phyloP scores from a whole-genome alignment of 2,329 filamentous ascomycete species.

The Rasamsonia emersonii region DNA sequence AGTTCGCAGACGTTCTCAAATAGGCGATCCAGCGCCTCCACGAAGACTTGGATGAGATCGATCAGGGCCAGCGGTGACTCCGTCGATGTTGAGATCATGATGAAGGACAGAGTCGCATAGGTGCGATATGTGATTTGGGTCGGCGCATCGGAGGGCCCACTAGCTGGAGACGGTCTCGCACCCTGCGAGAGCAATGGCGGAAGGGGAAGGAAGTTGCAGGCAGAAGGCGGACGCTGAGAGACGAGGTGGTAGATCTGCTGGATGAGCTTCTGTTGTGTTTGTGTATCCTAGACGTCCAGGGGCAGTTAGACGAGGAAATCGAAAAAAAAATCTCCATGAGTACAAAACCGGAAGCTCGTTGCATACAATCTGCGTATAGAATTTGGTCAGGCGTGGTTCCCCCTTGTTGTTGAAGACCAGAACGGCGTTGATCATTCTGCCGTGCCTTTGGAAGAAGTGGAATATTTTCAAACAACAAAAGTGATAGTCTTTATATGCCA shows the following conservation, averaged over 20 bases:
- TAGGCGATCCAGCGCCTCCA: slow-evolving; percentile 85
- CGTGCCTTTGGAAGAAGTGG: background rate
- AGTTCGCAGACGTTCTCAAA: slow-evolving; percentile 99
- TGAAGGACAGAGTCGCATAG: slow-evolving; percentile 98
- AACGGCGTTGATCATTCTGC: slow-evolving; percentile 90
- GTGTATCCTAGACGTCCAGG: slow-evolving; percentile 74
- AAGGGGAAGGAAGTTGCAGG: slow-evolving; percentile 92
- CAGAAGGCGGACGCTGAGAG: slow-evolving; percentile 78
- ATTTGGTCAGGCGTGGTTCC: slow-evolving; percentile 92
- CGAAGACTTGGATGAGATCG: slow-evolving; percentile 95
- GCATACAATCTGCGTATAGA: slow-evolving; percentile 88
- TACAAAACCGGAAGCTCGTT: background rate
- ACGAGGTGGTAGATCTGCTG: slow-evolving; percentile 96
- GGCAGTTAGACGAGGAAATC: too few relatives aligned
- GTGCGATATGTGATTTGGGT: slow-evolving; percentile 95
- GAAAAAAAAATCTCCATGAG: too few relatives aligned
- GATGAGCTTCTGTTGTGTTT: slow-evolving; percentile 92
- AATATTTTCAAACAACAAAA: too few relatives aligned
- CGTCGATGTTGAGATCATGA: slow-evolving; percentile 91
- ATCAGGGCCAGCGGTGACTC: slow-evolving; percentile 92
- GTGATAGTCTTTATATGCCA: too few relatives aligned
- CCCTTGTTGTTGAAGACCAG: slow-evolving; percentile 98
- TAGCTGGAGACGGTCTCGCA: slow-evolving; percentile 36
- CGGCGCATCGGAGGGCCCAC: slow-evolving; percentile 73
- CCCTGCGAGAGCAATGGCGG: slow-evolving; percentile 54